Evolutionary conservation across 352 stramenopile species (phyloP), one percentile per base, ranked within the genome.

Genomic region (Phytophthora agathidicida): DNA sequence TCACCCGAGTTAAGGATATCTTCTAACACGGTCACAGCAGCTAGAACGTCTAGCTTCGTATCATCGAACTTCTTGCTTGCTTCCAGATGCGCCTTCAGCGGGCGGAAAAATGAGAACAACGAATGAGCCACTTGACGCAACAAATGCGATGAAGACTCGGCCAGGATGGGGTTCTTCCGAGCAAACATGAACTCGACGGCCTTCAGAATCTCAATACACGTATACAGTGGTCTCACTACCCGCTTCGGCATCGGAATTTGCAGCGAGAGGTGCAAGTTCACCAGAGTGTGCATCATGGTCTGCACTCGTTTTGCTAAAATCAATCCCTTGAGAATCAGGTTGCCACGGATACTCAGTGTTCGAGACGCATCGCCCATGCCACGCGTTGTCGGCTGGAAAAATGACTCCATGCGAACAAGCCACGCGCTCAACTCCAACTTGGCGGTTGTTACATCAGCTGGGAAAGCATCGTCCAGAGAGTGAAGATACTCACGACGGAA

Each of bases 101-200:
- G 87, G 20, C 83, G 83, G 58, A 94, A 94, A 41, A 88, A 91
- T 2, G 73, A 76, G 46, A 90, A 92, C 9, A 96, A 48, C 20
- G 84, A 88, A 48, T 94, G 83, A 0, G 84, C 82, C 9, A 94
- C 84, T 70, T 94, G 86, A 0, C 83, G 75, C 16, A 96, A 48
- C 35, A 96, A 58, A 14, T 94, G 74, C 2, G 85, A 87, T 13
- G 78, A 79, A 11, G 72, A 89, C 58, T 96, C 85, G 0, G 80
- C 76, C 35, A 96, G 44, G 22, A 94, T 85, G 5, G 86, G 84
- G 59, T 93, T 93, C 52, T 96, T 96, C 13, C 87, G 68, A 11
- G 86, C 85, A 58, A 97, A 91, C 88, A 97, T 96, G 48, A 97
- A 96, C 61, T 98, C 91, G 26, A 98, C 88, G 3, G 86, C 85